phyloP scores from a whole-genome alignment of 2,329 filamentous ascomycete genomes.

The Colletotrichum tropicale region DNA sequence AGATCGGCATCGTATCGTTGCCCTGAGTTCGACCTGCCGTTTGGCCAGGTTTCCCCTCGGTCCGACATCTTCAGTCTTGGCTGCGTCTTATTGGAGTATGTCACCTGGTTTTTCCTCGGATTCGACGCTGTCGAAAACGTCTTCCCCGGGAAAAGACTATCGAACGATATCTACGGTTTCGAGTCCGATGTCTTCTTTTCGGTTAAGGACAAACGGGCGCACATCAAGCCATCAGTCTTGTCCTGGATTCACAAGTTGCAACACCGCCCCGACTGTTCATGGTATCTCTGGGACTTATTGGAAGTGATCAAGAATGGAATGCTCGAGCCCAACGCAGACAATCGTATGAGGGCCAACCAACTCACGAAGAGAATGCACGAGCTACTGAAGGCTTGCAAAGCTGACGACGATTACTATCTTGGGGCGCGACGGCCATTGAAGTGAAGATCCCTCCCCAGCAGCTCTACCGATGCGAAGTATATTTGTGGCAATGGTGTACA shows the following conservation, averaged over 20 bases:
- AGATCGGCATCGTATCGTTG: slow-evolving; percentile 39
- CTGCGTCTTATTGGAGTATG: slow-evolving; percentile 38
- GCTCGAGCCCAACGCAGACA: background rate
- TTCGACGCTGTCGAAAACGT: slow-evolving; percentile 9
- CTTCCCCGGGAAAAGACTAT: slow-evolving; percentile 8
- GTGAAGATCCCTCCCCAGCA: background rate
- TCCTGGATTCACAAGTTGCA: background rate
- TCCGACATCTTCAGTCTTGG: slow-evolving; percentile 39
- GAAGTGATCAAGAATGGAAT: background rate
- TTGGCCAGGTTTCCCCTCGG: slow-evolving; percentile 21
- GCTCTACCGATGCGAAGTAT: too few species aligned
- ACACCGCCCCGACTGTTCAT: background rate
- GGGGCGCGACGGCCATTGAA: background rate
- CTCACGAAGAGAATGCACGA: background rate
- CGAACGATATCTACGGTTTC: slow-evolving; percentile 1
- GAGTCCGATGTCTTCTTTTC: slow-evolving; percentile 1
- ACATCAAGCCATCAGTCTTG: background rate
- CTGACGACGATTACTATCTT: background rate
- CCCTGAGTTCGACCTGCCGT: slow-evolving; percentile 35
- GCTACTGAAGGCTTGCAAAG: background rate
- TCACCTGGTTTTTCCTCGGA: slow-evolving; percentile 37
- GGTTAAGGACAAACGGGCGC: background rate
- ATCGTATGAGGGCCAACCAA: background rate
- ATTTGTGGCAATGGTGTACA: too few species aligned
- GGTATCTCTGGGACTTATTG: background rate